Evolutionary conservation across 2,329 filamentous ascomycete species (phyloP), one percentile per base, ranked within the genome.

Genomic region (Chaetomiaceae sp.): DNA sequence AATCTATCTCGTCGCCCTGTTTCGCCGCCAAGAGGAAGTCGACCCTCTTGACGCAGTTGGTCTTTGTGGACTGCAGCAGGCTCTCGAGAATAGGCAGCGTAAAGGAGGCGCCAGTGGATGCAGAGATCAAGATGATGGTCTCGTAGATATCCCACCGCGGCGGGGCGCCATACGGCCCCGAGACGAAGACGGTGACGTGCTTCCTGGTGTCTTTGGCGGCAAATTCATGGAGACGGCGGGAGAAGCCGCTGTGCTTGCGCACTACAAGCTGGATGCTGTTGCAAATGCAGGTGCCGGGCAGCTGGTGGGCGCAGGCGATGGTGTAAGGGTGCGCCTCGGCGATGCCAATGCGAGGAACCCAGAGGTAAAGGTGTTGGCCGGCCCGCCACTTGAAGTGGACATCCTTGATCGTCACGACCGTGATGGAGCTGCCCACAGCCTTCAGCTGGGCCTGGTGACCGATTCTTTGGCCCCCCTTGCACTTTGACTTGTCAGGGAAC

Each of bases 81-180:
- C 72, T 74, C 57, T 83, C 79, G 0, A 83, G 67, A 3, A 83
- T 78, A 0, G 80, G 79, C 5, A 83, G 64, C 1, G 77, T 80
- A 49, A 80, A 83, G 3, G 79, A 83, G 1, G 79, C 76, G n/a
- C 81, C 81, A 0, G 81, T 84, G 0, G 80, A 83, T 0, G 80
- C 80, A 0, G 79, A 80, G 37, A 83, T 76, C 3, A 84, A 68
- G 4, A 84, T 67, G 38, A 83, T 63, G 0, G 78, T 80, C 63
- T 83, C 81, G 61, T 77, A 83, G 0, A 76, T 69, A 42, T 81
- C 71, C 76, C 78, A 82, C 4, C 70, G 68, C 0, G 79, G 77
- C 2, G 79, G 77, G 4, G 65, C 65, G 14, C 80, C 80, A 40
- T 76, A 83, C 0, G 80, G 81, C 0, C 81, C 80, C 1, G 74